A percentile compares a stretch with the other conserved stretches of the same genome.
Conservation (phyloP, 768 basidiomycete genomes). For the Pulveroboletus sp. region DNA sequence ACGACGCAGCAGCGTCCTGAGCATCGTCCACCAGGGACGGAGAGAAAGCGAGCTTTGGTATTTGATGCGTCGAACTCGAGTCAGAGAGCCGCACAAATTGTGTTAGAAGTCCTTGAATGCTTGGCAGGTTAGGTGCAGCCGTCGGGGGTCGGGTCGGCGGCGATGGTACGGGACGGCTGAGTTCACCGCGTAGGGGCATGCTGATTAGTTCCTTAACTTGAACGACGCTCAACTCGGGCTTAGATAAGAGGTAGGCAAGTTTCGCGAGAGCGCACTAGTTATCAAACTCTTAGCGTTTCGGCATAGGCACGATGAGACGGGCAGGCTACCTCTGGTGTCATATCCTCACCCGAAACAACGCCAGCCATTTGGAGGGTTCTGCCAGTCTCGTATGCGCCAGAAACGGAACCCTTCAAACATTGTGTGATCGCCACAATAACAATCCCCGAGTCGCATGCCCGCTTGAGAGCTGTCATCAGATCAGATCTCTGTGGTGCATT, state of each 20-base stretch:
- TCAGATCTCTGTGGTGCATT: conserved; percentile 85
- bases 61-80: conserved; percentile 34
- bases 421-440: conserved; percentile 91
- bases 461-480: conserved; percentile 67
- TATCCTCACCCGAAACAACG: conserved; percentile 81
- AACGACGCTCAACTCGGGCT: conserved; percentile 61
- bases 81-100: conserved; percentile 66
- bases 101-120: conserved; percentile 58
- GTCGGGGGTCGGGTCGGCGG: conserved; percentile 39
- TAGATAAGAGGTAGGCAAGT: conserved; percentile 84
- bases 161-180: conserved; percentile 52
- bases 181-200: conserved; percentile 82
- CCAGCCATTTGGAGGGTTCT: conserved; percentile 65
- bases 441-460: conserved; percentile 78
- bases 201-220: conserved; percentile 74
- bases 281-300: conserved; percentile 1
- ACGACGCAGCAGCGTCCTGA: conserved; percentile 49
- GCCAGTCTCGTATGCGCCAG: conserved; percentile 79
- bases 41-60: conserved; percentile 35
- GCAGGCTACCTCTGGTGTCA: conserved; percentile 82
- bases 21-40: conserved; percentile 36
- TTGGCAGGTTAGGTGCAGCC: conserved; percentile 46
- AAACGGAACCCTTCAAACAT: conserved; percentile 82
- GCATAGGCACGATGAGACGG: not conserved
- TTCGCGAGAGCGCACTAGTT: conserved; percentile 83